Evolutionary conservation across 2,329 filamentous ascomycete genomes (phyloP), one percentile per base, ranked within the genome.

Genomic region (Phaeoacremonium minimum): DNA sequence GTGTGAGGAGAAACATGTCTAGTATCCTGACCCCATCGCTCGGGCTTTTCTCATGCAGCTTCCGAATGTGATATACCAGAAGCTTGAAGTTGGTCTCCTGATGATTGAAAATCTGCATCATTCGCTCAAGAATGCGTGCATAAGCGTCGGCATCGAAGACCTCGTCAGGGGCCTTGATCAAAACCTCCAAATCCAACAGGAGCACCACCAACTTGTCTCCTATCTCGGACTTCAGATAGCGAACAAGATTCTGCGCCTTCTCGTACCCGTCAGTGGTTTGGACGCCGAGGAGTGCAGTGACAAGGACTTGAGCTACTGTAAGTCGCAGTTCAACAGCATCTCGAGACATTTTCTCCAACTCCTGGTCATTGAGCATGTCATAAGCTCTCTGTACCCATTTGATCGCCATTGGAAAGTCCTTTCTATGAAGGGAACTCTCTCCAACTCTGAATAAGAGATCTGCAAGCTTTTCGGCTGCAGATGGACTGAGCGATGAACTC

Each of bases 331-430:
- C 80, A 16, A 74, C 58, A 2, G 75, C 75, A 44, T 81, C 74
- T 6, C 68, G 61, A 18, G 79, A 80, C 4, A 84, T 58, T 14
- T 63, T 58, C 15, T 80, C 74, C 0, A 77, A 49, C 7, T 75
- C 67, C 37, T 78, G 75, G 15, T 52, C 49, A 34, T 73, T 70
- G 17, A 90, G 64, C 18, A 80, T 50, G 9, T 78, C 64, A 33
- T 77, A 69, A 4, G 86, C 80, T 45, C 85, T 73, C 37, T 82
- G 72, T 1, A 95, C 63, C 93, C 91, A 97, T 49, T 74, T 80
- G 2, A 72, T 55, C 1, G 87, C 83, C 30, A 71, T 53, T 2
- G 61, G 49, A 43, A 70, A 71, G 35, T 84, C 69, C 7, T 67
- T 61, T 35, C 71, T 74, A 4, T 53, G 56, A 3, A 77, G 55